Evolutionary conservation across 1,139 yeast species (phyloP).

Genomic region (Meyerozyma guilliermondii): DNA sequence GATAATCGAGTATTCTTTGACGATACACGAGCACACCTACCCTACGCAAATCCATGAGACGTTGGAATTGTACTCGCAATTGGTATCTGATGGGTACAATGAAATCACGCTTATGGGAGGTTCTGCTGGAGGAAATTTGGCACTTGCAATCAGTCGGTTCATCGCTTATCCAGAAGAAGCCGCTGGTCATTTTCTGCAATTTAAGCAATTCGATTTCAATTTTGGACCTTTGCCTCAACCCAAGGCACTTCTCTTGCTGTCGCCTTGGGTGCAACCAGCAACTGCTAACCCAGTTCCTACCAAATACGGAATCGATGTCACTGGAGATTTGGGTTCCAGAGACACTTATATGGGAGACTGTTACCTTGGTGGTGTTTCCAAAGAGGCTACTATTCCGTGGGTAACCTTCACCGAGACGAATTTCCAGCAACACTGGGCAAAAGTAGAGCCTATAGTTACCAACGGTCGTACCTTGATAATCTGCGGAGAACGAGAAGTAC

Average conservation of each 20-base stretch:
- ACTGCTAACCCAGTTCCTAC: conserved; percentile 15
- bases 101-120: conserved; percentile 39
- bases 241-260: conserved; percentile 25
- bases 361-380: conserved; percentile 19
- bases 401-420: conserved; percentile 22
- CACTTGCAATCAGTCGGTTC: conserved; percentile 27
- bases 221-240: conserved; percentile 23
- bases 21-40: conserved; percentile 21
- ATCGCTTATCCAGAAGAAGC: conserved; percentile 30
- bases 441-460: conserved; percentile 23
- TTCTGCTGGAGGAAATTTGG: conserved; percentile 44
- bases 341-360: conserved; percentile 25
- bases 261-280: conserved; percentile 42
- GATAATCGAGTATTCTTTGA: conserved; percentile 35
- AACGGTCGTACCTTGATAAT: conserved; percentile 23
- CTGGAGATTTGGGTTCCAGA: conserved; percentile 31
- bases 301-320: conserved; percentile 17
- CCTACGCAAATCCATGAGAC: conserved; percentile 40
- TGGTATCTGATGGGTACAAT: conserved; percentile 23
- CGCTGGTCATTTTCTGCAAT: conserved; percentile 14
- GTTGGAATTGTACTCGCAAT: conserved; percentile 20
- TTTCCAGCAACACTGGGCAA: conserved; percentile 24
- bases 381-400: conserved; percentile 15
- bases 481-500: conserved; percentile 37
- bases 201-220: conserved; percentile 16